Percentiles rank a stretch among this genome's conserved stretches.
These are phyloP conservation scores for Aurantiochytrium sp. DNA, from an alignment of 108 stramenopile genomes.

Conservation along the genomic window DNA sequence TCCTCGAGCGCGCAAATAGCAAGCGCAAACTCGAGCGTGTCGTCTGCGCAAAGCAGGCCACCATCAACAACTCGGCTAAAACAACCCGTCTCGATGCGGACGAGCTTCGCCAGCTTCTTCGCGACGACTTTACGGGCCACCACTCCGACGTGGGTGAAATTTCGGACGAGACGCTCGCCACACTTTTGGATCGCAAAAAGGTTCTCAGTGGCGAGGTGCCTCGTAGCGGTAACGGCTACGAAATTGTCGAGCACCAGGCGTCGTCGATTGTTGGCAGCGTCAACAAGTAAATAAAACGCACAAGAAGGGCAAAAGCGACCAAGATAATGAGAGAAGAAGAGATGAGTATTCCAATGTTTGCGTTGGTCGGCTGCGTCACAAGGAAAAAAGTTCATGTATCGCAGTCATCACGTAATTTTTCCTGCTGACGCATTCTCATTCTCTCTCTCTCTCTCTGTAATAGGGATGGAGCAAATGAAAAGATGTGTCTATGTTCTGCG, in stretches of 20 bases:
- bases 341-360: too few relatives aligned
- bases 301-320: neutral
- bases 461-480: too few relatives aligned
- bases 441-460: too few relatives aligned
- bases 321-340: too few relatives aligned
- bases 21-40: conserved; percentile 22
- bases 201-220: neutral
- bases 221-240: neutral
- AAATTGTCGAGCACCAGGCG: neutral
- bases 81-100: neutral
- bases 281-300: neutral
- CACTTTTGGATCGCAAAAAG: neutral
- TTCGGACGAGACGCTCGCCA: neutral
- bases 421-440: too few relatives aligned
- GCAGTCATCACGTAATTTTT: too few relatives aligned
- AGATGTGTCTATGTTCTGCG: too few relatives aligned
- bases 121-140: neutral
- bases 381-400: too few relatives aligned
- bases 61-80: neutral
- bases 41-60: neutral
- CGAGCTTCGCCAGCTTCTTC: neutral
- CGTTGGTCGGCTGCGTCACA: too few relatives aligned
- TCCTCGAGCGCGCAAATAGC: neutral
- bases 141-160: neutral
- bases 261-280: neutral